A percentile compares a stretch with the other conserved stretches of the same genome.
phyloP scores from a whole-genome alignment of 1,139 yeast genomes.

The Scheffersomyces insectosa region DNA sequence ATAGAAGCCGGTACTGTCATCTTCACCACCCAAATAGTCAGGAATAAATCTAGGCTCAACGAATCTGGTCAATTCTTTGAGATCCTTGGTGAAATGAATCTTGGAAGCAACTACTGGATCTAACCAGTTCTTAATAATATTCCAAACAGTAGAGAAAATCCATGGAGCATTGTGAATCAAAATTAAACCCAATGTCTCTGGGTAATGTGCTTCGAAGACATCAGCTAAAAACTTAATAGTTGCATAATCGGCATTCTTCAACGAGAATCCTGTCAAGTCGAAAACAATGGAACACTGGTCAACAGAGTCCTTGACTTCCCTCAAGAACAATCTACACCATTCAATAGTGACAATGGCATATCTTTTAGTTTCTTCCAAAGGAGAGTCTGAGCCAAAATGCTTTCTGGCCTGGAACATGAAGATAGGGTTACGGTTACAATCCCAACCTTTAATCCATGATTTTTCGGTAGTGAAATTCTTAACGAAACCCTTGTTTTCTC shows the following conservation, averaged over 20 bases:
- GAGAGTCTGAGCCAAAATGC: slow-evolving; percentile 43
- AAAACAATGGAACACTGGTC: slow-evolving; percentile 44
- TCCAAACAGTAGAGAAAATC: slow-evolving; percentile 51
- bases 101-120: slow-evolving; percentile 50
- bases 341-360: slow-evolving; percentile 43
- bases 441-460: slow-evolving; percentile 42
- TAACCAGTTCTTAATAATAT: slow-evolving; percentile 45
- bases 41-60: slow-evolving; percentile 40
- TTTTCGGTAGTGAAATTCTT: slow-evolving; percentile 40
- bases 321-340: slow-evolving; percentile 39
- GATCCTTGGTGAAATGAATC: slow-evolving; percentile 44
- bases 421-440: slow-evolving; percentile 38
- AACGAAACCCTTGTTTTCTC: slow-evolving; percentile 36
- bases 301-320: slow-evolving; percentile 35
- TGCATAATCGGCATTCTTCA: slow-evolving; percentile 47
- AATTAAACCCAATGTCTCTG: slow-evolving; percentile 45
- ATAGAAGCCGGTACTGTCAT: slow-evolving; percentile 27
- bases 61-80: slow-evolving; percentile 32
- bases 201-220: slow-evolving; percentile 49
- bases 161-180: slow-evolving; percentile 51
- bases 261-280: slow-evolving; percentile 48
- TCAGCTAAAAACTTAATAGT: slow-evolving; percentile 47
- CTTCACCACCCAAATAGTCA: slow-evolving; percentile 42
- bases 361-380: slow-evolving; percentile 39
- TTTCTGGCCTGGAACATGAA: slow-evolving; percentile 42